Percentiles rank a stretch among this genome's conserved stretches.
phyloP scores from a whole-genome alignment of 345 rosid species.

The Gossypium herbaceum region DNA sequence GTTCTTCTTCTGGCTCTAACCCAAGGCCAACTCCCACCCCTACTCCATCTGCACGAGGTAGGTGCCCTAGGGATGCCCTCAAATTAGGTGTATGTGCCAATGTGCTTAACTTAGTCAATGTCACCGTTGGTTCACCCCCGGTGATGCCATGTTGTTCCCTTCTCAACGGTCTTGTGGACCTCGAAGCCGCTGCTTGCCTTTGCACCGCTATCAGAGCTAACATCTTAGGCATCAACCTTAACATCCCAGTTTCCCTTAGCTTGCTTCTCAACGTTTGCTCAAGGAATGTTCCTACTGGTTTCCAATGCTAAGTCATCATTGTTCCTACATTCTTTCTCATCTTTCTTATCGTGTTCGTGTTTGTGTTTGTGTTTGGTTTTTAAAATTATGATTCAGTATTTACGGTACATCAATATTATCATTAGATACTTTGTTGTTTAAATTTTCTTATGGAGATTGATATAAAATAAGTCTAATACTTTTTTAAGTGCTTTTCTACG shows the following conservation, averaged over 20 bases:
- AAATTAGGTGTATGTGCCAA: constrained; percentile 52
- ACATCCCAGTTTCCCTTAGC: constrained; percentile 50
- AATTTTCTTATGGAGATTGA: not conserved
- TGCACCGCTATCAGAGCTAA: constrained; percentile 58
- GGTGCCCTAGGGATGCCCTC: constrained; percentile 50
- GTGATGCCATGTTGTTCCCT: constrained; percentile 49
- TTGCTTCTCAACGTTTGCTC: constrained; percentile 54
- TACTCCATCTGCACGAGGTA: constrained; percentile 15
- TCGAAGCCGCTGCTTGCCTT: constrained; percentile 66
- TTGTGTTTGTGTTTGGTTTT: too few species aligned
- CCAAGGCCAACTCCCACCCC: constrained; percentile 17
- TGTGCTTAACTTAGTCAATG: constrained; percentile 31
- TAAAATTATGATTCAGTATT: not conserved
- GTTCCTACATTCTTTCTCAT: not conserved
- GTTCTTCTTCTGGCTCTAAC: constrained; percentile 44
- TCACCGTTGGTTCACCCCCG: constrained; percentile 36
- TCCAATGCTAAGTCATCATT: constrained; percentile 29
- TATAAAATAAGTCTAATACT: constrained; percentile 3
- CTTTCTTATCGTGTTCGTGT: not conserved
- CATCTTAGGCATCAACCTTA: constrained; percentile 45
- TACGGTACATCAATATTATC: not conserved
- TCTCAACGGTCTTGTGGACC: constrained; percentile 42
- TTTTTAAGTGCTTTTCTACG: not conserved
- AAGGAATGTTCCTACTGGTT: constrained; percentile 43
- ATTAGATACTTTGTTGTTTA: not conserved